Evolutionary conservation across 495 filamentous ascomycete genomes (phyloP).

Genomic region (Penicillium coprophilum): DNA sequence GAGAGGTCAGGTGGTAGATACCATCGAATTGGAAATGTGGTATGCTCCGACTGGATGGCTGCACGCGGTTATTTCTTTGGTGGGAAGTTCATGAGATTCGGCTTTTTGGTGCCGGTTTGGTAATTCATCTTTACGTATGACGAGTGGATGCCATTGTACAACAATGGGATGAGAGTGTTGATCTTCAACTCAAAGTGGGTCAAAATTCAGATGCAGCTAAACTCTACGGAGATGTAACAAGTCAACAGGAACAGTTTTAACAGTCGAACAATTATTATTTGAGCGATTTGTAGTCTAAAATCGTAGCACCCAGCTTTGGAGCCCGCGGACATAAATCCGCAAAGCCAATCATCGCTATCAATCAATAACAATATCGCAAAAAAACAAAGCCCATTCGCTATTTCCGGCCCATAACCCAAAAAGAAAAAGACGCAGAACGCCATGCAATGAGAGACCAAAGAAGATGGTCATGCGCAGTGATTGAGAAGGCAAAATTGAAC

Average conservation of each 20-base stretch:
- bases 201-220: conserved; percentile 21
- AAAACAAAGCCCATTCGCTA: conserved; percentile 13
- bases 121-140: neutral
- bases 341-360: conserved; percentile 1
- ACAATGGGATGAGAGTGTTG: conserved; percentile 9
- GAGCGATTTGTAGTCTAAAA: conserved; percentile 28
- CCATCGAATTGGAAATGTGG: neutral
- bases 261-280: neutral
- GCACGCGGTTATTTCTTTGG: conserved; percentile 1
- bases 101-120: neutral
- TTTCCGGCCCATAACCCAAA: neutral
- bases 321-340: neutral
- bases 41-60: conserved; percentile 6
- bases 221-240: conserved; percentile 3
- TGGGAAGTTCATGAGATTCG: neutral
- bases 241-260: too few relatives aligned
- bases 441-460: conserved; percentile 26
- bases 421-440: conserved; percentile 15
- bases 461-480: conserved; percentile 9
- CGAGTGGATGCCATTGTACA: neutral
- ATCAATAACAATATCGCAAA: neutral
- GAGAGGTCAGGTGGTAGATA: conserved; percentile 4
- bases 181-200: conserved; percentile 21
- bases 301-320: neutral
- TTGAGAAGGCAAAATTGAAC: conserved; percentile 2